Evolutionary conservation across 805 yeast species (phyloP).

Genomic region (Candida chauliodis): DNA sequence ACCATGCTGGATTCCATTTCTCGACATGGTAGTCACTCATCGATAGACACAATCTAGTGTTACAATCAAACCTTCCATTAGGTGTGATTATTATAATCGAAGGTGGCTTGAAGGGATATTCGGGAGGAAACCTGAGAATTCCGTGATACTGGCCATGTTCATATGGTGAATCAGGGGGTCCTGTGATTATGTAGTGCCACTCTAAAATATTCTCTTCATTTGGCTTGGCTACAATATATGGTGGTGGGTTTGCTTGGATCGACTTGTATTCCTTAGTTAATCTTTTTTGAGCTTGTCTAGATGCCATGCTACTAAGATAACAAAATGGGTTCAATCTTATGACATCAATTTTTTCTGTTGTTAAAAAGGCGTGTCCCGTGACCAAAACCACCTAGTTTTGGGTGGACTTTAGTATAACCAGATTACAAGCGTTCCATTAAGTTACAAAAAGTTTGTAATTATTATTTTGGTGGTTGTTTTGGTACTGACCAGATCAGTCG

Average conservation of each 20-base stretch:
- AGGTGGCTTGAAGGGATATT: slow-evolving; percentile 91
- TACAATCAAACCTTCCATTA: slow-evolving; percentile 79
- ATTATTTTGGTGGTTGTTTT: too few relatives aligned
- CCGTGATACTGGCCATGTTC: slow-evolving; percentile 89
- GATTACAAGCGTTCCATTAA: too few relatives aligned
- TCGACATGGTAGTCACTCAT: slow-evolving; percentile 95
- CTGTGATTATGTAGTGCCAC: slow-evolving; percentile 91
- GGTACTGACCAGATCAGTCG: too few relatives aligned
- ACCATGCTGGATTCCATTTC: slow-evolving; percentile 96
- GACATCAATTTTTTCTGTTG: too few relatives aligned
- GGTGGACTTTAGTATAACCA: too few relatives aligned
- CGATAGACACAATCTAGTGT: slow-evolving; percentile 79
- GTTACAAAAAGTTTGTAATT: too few relatives aligned
- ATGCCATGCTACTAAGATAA: slow-evolving; percentile 25
- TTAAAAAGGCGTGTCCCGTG: background rate
- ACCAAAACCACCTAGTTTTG: too few relatives aligned
- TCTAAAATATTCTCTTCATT: slow-evolving; percentile 82
- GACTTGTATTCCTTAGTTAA: slow-evolving; percentile 79
- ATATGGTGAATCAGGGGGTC: slow-evolving; percentile 89
- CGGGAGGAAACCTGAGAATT: slow-evolving; percentile 73
- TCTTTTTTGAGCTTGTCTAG: slow-evolving; percentile 41
- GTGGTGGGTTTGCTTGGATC: slow-evolving; percentile 77
- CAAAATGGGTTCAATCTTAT: too few relatives aligned
- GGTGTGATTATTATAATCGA: slow-evolving; percentile 88
- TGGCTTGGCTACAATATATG: slow-evolving; percentile 80